phyloP scores from a whole-genome alignment of 2,329 filamentous ascomycete genomes.

The Colletotrichum lupini region DNA sequence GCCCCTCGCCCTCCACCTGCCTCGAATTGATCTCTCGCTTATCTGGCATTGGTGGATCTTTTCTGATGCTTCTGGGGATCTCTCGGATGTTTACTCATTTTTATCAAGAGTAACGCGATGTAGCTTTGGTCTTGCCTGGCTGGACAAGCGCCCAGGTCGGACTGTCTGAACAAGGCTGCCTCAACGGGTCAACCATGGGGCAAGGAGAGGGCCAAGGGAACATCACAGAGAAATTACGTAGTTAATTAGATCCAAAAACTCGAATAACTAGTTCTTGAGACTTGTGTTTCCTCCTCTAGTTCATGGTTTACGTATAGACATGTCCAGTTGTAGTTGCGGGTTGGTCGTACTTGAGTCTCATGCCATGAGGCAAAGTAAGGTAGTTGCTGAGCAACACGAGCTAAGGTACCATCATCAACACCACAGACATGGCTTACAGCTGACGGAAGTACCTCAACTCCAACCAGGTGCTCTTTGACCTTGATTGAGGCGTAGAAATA shows the following conservation, averaged over 20 bases:
- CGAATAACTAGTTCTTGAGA: too few species aligned
- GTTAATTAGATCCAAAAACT: too few species aligned
- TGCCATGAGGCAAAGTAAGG: too few species aligned
- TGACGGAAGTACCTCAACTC: too few species aligned
- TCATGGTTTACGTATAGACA: too few species aligned
- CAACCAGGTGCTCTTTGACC: too few species aligned
- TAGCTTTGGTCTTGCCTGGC: not conserved
- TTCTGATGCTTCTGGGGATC: not conserved
- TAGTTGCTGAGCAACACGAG: not conserved
- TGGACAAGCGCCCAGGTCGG: too few species aligned
- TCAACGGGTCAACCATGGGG: not conserved
- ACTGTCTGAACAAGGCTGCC: not conserved
- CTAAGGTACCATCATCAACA: not conserved
- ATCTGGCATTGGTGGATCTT: not conserved
- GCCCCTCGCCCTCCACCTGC: not conserved
- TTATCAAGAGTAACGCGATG: not conserved
- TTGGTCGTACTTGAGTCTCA: too few species aligned
- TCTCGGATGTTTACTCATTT: not conserved
- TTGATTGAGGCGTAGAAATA: not conserved
- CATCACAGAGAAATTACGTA: too few species aligned
- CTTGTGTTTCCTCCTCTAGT: too few species aligned
- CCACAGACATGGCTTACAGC: not conserved
- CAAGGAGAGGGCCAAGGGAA: too few species aligned
- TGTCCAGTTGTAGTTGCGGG: too few species aligned
- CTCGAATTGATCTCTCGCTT: not conserved